A percentile compares a stretch with the other conserved stretches of the same genome.
phyloP scores from a whole-genome alignment of 805 yeast species.

The Monosporozyma unispora region DNA sequence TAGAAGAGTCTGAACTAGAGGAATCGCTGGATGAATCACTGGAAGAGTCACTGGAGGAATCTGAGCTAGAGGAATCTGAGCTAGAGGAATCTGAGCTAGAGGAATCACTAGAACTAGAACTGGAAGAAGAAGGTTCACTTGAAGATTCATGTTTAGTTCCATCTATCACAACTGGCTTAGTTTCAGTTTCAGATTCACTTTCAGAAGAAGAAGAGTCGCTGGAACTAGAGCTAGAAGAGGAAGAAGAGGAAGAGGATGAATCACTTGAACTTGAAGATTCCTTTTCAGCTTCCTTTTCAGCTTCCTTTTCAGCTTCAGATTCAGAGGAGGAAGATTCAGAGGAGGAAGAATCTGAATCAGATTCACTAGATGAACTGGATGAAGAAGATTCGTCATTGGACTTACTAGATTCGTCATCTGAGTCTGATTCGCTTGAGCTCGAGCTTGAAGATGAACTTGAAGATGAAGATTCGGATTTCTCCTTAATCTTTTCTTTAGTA shows the following conservation, averaged over 20 bases:
- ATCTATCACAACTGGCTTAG: too few species aligned
- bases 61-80: constrained; percentile 3
- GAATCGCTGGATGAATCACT: constrained; percentile 7
- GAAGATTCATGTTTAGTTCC: too few species aligned
- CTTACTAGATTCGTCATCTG: constrained; percentile 10
- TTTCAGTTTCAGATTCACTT: constrained; percentile 8
- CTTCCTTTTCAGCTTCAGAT: neutral
- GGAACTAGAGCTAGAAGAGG: too few species aligned
- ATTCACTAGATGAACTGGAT: constrained; percentile 1
- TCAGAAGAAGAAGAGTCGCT: constrained; percentile 12
- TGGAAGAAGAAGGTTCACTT: too few species aligned
- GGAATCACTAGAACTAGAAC: constrained; percentile 7
- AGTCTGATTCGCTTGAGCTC: neutral
- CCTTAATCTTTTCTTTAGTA: constrained; percentile 16
- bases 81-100: constrained; percentile 6
- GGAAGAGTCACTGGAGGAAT: constrained; percentile 5
- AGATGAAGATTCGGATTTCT: constrained; percentile 5
- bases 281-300: neutral
- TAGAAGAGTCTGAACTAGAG: constrained; percentile 6
- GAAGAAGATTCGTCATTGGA: neutral
- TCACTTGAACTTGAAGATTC: constrained; percentile 7
- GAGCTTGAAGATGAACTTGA: constrained; percentile 4
- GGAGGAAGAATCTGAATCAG: constrained; percentile 11
- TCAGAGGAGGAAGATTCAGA: neutral
- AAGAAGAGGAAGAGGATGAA: too few species aligned